Evolutionary conservation across 495 filamentous ascomycete genomes (phyloP), one percentile per base, ranked within the genome.

Genomic region (Aspergillus mulundensis): DNA sequence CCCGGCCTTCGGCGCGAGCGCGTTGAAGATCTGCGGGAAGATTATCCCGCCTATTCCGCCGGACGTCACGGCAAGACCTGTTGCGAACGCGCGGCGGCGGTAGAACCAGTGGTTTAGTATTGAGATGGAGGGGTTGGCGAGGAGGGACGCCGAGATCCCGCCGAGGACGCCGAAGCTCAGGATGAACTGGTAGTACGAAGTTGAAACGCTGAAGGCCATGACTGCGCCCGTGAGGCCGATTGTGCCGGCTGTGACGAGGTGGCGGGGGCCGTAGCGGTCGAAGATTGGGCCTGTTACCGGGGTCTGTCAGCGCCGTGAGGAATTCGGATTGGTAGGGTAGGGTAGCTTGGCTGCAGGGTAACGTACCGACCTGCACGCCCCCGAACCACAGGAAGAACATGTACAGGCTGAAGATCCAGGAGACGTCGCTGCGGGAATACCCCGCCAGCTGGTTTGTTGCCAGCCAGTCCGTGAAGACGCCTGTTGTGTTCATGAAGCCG

Each of bases 381-480:
- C 73, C 76, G 30, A 83, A 48, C n/a, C 54, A 83, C 8, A 78
- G 67, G 30, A 90, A 72, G 56, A 87, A 87, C 3, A 75, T 73
- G 61, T 86, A 88, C 8, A 86, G 56, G 7, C 83, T 81, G 61
- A 87, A 90, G 36, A 91, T 86, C 87, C 87, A 91, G 14, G 85
- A 87, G 24, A 89, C 77, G 4, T 75, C 76, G 18, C 81, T 80
- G 16, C 77, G 69, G 3, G 72, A 74, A 54, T 85, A 79, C n/a
- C 71, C 61, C 7, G 69, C 66, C 2, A 91, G 71, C 50, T 70
- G 70, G 79, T 85, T 59, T 76, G 69, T 68, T 68, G 59, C 84
- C 77, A 19, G 79, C 81, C 66, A 70, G 1, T 60, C 61, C 6
- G 89, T 81, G 28, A 89, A 78, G 2, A 81, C 78, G 1, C 83